A percentile compares a stretch with the other conserved stretches of the same genome.
Conservation (phyloP, 352 stramenopile species). For the Pythium guiyangense region DNA sequence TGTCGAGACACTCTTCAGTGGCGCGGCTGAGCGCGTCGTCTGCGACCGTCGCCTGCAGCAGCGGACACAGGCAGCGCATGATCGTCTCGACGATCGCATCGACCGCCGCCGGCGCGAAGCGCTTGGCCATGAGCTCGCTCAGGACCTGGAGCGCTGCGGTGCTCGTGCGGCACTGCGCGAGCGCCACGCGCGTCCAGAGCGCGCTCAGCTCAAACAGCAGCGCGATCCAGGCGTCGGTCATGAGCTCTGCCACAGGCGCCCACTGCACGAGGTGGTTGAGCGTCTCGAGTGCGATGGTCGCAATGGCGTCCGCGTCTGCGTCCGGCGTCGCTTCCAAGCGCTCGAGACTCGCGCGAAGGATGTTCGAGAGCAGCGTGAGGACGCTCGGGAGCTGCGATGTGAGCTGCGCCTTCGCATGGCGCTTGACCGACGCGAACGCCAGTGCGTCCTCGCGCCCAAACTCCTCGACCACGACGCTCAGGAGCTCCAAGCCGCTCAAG, state of each 20-base stretch:
- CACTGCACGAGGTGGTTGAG: conserved; percentile 49
- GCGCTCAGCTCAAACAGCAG: conserved; percentile 54
- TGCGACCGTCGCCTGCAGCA: conserved; percentile 58
- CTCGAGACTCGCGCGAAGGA: conserved; percentile 43
- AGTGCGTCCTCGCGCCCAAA: conserved; percentile 68
- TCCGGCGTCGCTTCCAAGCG: conserved; percentile 16
- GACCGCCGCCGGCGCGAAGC: conserved; percentile 33
- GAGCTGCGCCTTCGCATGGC: conserved; percentile 35
- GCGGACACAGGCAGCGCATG: conserved; percentile 43
- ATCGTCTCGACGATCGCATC: conserved; percentile 51
- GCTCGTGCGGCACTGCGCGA: conserved; percentile 25
- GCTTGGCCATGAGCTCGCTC: conserved; percentile 63
- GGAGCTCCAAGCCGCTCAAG: conserved; percentile 48
- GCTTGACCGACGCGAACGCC: conserved; percentile 43
- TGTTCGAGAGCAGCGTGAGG: conserved; percentile 37
- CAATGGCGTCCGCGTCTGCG: conserved; percentile 37
- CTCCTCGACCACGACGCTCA: conserved; percentile 59
- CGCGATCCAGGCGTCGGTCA: conserved; percentile 53
- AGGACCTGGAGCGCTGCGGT: conserved; percentile 52
- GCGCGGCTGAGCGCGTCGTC: conserved; percentile 41
- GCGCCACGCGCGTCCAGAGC: conserved; percentile 29
- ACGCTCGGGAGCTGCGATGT: conserved; percentile 40
- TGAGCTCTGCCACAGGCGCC: conserved; percentile 45
- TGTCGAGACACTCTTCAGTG: conserved; percentile 66
- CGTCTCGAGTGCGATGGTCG: conserved; percentile 44